Evolutionary conservation across 148 eudicot species (phyloP), one percentile per base, ranked within the genome.

Genomic region (Cornus kousa): DNA sequence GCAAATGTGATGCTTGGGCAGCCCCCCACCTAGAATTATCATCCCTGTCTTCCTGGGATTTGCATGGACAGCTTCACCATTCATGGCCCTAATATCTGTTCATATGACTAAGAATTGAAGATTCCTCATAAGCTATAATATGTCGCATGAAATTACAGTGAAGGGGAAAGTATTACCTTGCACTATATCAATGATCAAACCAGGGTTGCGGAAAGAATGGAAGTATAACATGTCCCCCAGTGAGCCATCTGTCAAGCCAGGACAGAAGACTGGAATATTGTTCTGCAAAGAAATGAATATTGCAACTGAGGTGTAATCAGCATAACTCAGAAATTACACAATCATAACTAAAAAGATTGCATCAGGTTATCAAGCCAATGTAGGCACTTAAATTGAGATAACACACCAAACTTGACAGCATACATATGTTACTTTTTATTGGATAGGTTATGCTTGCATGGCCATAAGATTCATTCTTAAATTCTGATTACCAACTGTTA

Each of bases 211-310:
- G 74, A 87, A 86, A 46, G 95, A 92, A 83, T 96, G 99, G 78
- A 94, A 90, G 82, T 96, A 92, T 80, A 96, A 67, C 98, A 93
- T 93, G 84, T 93, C 99, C 40, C 99, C 99, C 12, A 96, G 80
- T 40, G 98, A 93, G 69, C 99, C 99, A 76, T 96, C 99, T 35
- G 99, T 96, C 83, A 96, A 79, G 70, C 94, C 89, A 16, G 98
- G 99, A 84, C 98, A 96, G 86, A 84, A 96, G 73, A 93, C 91
- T 31, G 97, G 97, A 73, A 96, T 87, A 78, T 87, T 76, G 88
- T 96, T 96, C 99, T 92, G 87, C 68, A 79, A 76, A 69, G 67
- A 23, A 66, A 37, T 53, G 32, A 24, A 24, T 55, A 24, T 69
- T 19, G 9, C 65, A 11, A 62, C 16, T 32, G 62, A 13, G 24